These are phyloP conservation scores for Stephania japonica DNA, from an alignment of 164 flowering plant species.

Conservation along the genomic window DNA sequence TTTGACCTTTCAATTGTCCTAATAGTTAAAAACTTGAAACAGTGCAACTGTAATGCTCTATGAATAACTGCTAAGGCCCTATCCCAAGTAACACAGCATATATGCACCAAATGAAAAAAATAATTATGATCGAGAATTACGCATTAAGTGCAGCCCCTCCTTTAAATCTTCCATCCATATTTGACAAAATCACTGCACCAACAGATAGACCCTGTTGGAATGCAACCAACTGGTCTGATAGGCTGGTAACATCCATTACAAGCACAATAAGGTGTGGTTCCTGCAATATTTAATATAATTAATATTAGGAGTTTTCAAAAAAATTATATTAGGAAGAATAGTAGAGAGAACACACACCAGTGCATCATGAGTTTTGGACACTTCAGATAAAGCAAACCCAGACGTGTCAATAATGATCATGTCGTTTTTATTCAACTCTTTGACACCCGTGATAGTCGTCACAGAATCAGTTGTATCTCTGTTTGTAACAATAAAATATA, in stretches of 20 bases:
- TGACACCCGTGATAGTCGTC: conserved; percentile 90
- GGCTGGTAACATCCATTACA: conserved; percentile 99
- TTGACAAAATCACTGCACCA: conserved; percentile 82
- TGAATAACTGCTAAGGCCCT: no score
- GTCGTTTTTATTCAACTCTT: conserved; percentile 91
- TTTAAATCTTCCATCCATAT: conserved; percentile 36
- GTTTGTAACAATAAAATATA: conserved; percentile 19
- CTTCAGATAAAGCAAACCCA: conserved; percentile 96
- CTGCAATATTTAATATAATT: conserved; percentile 32
- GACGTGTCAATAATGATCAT: conserved; percentile 95
- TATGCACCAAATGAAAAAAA: background rate
- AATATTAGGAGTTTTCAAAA: background rate
- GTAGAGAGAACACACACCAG: conserved; percentile 39
- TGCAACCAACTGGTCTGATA: conserved; percentile 99
- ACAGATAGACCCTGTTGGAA: conserved; percentile 96
- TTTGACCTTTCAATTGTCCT: no score
- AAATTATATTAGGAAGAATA: background rate
- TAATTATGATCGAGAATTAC: conserved; percentile 17
- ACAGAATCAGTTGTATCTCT: conserved; percentile 96
- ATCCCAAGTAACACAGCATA: no score
- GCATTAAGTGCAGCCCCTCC: conserved; percentile 41
- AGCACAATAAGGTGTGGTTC: conserved; percentile 96
- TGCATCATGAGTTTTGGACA: conserved; percentile 97
- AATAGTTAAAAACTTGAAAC: no score
- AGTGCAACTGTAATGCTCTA: no score